Conservation (phyloP, 441 rosid species). For the Gossypium davidsonii region DNA sequence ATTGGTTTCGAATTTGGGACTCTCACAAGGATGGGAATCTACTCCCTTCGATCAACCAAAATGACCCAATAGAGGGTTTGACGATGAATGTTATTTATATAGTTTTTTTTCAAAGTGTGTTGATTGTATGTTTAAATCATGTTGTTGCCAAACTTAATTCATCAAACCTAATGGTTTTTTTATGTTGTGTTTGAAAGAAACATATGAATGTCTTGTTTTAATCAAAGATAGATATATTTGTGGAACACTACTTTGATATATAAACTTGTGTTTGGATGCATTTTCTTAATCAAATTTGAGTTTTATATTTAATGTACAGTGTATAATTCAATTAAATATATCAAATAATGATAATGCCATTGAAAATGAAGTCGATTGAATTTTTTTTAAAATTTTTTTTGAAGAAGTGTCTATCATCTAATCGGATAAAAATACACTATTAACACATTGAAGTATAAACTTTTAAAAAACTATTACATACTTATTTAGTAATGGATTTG, state of each 20-base stretch:
- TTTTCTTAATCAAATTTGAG: neutral
- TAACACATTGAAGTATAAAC: no score
- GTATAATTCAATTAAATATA: no score
- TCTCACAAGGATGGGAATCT: conserved; percentile 3
- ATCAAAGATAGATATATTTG: neutral
- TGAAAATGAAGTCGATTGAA: no score
- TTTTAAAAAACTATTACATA: no score
- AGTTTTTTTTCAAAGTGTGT: neutral
- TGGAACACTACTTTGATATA: neutral
- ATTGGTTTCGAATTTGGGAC: neutral
- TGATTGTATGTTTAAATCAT: neutral
- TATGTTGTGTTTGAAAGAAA: neutral
- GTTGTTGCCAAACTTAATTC: neutral
- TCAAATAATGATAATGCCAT: no score
- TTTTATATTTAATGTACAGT: no score
- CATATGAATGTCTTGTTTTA: neutral
- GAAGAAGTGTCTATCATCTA: no score
- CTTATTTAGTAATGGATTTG: no score
- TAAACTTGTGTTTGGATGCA: neutral
- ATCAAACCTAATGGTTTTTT: neutral
- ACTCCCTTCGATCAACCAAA: conserved; percentile 7
- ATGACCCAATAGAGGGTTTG: conserved; percentile 2
- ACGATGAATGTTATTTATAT: neutral
- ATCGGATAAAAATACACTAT: no score
- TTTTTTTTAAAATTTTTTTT: no score